A percentile compares a stretch with the other conserved stretches of the same genome.
Evolutionary conservation across 192 early-diverging fungal genomes (phyloP).

Genomic region (Backusella tarrabulga): DNA sequence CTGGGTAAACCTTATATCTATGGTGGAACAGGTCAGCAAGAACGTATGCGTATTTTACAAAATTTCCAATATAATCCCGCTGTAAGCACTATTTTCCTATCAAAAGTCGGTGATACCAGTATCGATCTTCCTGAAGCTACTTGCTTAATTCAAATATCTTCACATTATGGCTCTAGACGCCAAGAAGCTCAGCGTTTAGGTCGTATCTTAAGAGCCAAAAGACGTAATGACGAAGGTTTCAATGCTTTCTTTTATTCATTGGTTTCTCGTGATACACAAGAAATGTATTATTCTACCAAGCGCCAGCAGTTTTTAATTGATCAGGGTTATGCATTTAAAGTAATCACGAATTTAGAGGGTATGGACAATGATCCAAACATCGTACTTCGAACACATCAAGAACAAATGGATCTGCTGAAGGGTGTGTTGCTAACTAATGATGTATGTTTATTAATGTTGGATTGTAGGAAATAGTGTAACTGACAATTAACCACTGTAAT

Average conservation of each 20-base stretch:
- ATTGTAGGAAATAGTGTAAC: not conserved
- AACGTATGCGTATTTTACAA: constrained; percentile 88
- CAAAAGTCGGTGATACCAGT: constrained; percentile 96
- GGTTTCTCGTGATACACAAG: constrained; percentile 98
- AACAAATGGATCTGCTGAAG: constrained; percentile 85
- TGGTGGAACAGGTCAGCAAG: constrained; percentile 85
- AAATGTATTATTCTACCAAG: constrained; percentile 98
- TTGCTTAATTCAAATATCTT: constrained; percentile 97
- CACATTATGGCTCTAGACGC: constrained; percentile 95
- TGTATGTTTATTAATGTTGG: constrained; percentile 40
- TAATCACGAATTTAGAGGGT: constrained; percentile 94
- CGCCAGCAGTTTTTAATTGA: constrained; percentile 99
- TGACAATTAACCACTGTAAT: constrained; percentile 33
- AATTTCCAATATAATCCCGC: constrained; percentile 94
- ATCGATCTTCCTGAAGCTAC: constrained; percentile 98
- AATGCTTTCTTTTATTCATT: constrained; percentile 99
- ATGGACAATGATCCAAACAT: constrained; percentile 78
- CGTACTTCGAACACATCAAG: constrained; percentile 67
- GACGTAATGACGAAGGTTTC: constrained; percentile 89
- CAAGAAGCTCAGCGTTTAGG: constrained; percentile 97
- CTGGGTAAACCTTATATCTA: constrained; percentile 86
- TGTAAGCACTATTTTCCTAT: constrained; percentile 87
- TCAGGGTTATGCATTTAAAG: constrained; percentile 99
- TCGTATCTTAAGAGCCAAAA: constrained; percentile 93
- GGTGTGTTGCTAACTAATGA: constrained; percentile 78